phyloP scores from a whole-genome alignment of 1,139 yeast genomes.

The Scheffersomyces cryptocercus region DNA sequence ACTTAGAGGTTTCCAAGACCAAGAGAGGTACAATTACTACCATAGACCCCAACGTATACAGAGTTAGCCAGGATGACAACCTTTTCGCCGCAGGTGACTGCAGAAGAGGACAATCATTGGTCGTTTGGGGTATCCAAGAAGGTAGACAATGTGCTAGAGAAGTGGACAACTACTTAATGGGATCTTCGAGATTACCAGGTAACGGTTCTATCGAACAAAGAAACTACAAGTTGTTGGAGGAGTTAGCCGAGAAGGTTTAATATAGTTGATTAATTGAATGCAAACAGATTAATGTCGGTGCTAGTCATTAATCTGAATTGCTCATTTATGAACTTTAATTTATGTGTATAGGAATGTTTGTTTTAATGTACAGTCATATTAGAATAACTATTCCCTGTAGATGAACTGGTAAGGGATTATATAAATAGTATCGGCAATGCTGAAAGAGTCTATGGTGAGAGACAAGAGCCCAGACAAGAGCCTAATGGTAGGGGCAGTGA shows the following conservation, averaged over 20 bases:
- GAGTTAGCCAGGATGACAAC: conserved; percentile 62
- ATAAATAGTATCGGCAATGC: no score
- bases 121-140: conserved; percentile 99
- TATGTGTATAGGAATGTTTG: no score
- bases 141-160: conserved; percentile 98
- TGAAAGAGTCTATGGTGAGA: no score
- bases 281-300: no score
- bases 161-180: conserved; percentile 80
- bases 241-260: conserved; percentile 62
- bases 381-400: no score
- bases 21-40: conserved; percentile 87
- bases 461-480: no score
- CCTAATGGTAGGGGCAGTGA: no score
- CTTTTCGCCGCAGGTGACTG: conserved; percentile 97
- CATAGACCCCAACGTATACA: conserved; percentile 65
- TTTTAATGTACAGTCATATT: no score
- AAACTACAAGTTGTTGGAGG: conserved; percentile 71
- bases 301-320: no score
- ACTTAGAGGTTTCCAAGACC: conserved; percentile 70
- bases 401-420: no score
- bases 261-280: no score
- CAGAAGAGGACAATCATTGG: conserved; percentile 96
- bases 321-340: no score
- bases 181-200: conserved; percentile 83
- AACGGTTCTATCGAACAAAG: conserved; percentile 90